Evolutionary conservation across 164 flowering plant species (phyloP).

Genomic region (Cinnamomum chago): DNA sequence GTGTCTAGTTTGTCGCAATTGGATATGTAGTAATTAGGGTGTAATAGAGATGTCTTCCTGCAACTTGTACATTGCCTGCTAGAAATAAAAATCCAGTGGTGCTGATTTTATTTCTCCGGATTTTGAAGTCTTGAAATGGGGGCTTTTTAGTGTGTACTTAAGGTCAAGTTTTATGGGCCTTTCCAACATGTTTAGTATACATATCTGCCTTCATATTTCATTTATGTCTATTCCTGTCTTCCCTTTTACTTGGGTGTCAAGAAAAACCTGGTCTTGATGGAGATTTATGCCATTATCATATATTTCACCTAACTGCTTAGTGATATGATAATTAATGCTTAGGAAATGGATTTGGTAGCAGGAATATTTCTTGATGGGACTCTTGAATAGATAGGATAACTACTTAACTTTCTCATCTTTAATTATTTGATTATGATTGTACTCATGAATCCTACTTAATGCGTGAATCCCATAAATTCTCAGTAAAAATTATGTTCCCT

Average conservation of each 20-base stretch:
- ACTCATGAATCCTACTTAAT: no score
- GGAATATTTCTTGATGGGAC: background rate
- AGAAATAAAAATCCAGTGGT: background rate
- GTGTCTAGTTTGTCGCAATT: background rate
- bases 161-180: background rate
- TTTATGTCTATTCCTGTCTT: no score
- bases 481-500: background rate
- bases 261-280: background rate
- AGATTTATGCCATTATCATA: background rate
- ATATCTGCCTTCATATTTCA: background rate
- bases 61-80: background rate
- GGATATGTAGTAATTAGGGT: background rate
- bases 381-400: background rate
- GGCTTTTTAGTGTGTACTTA: background rate
- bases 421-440: background rate
- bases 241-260: background rate
- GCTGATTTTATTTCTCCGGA: background rate
- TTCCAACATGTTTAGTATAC: background rate
- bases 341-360: background rate
- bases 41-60: background rate
- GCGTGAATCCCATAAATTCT: background rate
- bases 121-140: background rate
- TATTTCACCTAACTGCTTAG: background rate
- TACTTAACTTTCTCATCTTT: background rate
- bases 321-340: no score